phyloP scores from a whole-genome alignment of 192 early-diverging fungal species.

The Coemansia aciculifera region DNA sequence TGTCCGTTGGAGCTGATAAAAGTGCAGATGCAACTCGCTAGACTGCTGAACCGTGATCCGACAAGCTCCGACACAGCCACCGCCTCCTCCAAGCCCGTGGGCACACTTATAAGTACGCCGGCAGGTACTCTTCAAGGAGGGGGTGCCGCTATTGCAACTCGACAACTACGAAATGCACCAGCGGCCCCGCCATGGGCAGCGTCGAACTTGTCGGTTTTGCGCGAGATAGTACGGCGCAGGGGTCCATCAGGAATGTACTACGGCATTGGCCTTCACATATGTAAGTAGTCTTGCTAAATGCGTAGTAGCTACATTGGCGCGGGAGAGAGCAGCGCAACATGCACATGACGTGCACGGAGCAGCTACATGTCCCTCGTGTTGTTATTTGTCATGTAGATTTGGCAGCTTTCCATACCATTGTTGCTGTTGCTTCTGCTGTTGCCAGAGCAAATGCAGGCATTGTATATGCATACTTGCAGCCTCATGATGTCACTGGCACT shows the following conservation, averaged over 20 bases:
- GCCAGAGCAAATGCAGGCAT: not conserved
- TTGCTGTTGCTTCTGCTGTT: not conserved
- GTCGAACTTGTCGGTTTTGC: constrained; percentile 43
- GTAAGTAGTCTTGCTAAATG: constrained; percentile 25
- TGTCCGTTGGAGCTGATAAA: constrained; percentile 81
- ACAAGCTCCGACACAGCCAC: not conserved
- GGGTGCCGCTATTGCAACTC: constrained; percentile 1
- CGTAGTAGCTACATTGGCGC: not conserved
- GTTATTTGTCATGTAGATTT: not conserved
- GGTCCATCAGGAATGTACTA: constrained; percentile 46
- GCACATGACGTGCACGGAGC: constrained; percentile 4
- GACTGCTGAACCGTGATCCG: constrained; percentile 48
- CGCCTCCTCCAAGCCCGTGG: constrained; percentile 20
- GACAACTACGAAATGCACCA: constrained; percentile 9
- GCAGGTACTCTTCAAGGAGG: constrained; percentile 2
- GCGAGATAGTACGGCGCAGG: constrained; percentile 41
- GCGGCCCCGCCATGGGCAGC: constrained; percentile 28
- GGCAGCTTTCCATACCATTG: not conserved
- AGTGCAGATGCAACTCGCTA: constrained; percentile 71
- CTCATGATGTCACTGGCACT: not conserved
- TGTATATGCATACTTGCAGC: not conserved
- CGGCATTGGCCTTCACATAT: constrained; percentile 44
- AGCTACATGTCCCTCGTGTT: constrained; percentile 3
- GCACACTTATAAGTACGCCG: not conserved
- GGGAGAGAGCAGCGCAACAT: not conserved